A percentile compares a stretch with the other conserved stretches of the same genome.
phyloP scores from a whole-genome alignment of 805 yeast species.

The Pichia eremophila region DNA sequence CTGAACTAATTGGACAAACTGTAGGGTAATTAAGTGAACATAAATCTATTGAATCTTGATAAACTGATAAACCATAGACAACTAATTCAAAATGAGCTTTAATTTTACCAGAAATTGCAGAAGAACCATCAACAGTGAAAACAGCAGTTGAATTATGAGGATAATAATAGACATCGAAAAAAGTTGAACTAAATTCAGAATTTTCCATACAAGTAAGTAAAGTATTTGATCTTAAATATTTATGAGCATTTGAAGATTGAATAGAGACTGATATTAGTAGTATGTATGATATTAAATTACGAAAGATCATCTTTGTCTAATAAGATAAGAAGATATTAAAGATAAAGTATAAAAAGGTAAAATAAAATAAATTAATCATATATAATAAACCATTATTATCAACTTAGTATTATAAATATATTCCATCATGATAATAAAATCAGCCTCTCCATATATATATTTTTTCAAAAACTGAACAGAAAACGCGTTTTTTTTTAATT shows the following conservation, averaged over 20 bases:
- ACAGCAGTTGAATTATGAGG: conserved; percentile 56
- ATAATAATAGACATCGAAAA: conserved; percentile 64
- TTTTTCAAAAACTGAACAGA: no score
- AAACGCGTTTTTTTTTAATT: no score
- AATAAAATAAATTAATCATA: no score
- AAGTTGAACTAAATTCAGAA: conserved; percentile 78
- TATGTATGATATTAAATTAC: neutral
- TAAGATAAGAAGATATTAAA: no score
- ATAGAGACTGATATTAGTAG: neutral
- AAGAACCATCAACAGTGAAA: conserved; percentile 66
- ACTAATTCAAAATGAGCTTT: conserved; percentile 56
- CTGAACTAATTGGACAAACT: conserved; percentile 79
- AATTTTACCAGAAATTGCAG: conserved; percentile 67
- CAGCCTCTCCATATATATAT: no score
- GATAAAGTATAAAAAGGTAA: no score
- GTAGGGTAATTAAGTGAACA: conserved; percentile 49
- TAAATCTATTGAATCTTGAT: conserved; percentile 46
- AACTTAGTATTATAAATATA: no score
- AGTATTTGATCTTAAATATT: conserved; percentile 37
- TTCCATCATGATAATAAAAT: no score
- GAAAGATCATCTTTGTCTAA: neutral
- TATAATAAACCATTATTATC: no score
- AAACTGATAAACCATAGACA: conserved; percentile 70
- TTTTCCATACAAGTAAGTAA: conserved; percentile 86
- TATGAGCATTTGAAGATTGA: neutral